Evolutionary conservation across 1,139 yeast species (phyloP).

Genomic region (Protomyces gravidus): DNA sequence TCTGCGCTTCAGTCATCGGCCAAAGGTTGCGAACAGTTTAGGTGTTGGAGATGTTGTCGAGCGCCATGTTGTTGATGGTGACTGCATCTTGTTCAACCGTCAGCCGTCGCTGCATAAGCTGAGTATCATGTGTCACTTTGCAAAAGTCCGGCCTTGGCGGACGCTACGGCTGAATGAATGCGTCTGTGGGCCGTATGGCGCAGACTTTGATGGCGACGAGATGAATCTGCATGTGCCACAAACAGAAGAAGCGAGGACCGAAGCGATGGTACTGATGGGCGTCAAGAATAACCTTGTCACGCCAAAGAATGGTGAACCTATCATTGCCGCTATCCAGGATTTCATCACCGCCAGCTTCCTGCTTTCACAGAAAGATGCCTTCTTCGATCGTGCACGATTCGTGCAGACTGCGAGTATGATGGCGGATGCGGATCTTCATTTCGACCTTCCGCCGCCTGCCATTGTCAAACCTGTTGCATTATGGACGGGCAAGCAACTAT

Average conservation of each 20-base stretch:
- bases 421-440: slow-evolving; percentile 85
- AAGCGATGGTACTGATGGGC: slow-evolving; percentile 96
- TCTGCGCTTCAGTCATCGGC: slow-evolving; percentile 80
- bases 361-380: slow-evolving; percentile 87
- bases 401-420: slow-evolving; percentile 85
- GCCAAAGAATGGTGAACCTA: slow-evolving; percentile 97
- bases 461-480: slow-evolving; percentile 79
- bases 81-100: slow-evolving; percentile 89
- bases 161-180: slow-evolving; percentile 96
- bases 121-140: slow-evolving; percentile 91
- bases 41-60: slow-evolving; percentile 93
- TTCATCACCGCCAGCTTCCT: slow-evolving; percentile 94
- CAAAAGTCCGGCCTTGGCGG: slow-evolving; percentile 96
- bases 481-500: slow-evolving; percentile 98
- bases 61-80: slow-evolving; percentile 96
- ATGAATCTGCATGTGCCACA: slow-evolving; percentile 99
- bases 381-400: slow-evolving; percentile 80
- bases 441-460: slow-evolving; percentile 94
- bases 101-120: slow-evolving; percentile 96
- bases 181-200: slow-evolving; percentile 98
- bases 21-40: slow-evolving; percentile 68
- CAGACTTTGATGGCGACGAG: slow-evolving; percentile 99
- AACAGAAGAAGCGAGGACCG: slow-evolving; percentile 98
- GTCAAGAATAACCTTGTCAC: slow-evolving; percentile 91
- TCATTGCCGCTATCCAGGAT: slow-evolving; percentile 99